Conservation (phyloP, 2,329 filamentous ascomycete species). For the Penicillium sp. region DNA sequence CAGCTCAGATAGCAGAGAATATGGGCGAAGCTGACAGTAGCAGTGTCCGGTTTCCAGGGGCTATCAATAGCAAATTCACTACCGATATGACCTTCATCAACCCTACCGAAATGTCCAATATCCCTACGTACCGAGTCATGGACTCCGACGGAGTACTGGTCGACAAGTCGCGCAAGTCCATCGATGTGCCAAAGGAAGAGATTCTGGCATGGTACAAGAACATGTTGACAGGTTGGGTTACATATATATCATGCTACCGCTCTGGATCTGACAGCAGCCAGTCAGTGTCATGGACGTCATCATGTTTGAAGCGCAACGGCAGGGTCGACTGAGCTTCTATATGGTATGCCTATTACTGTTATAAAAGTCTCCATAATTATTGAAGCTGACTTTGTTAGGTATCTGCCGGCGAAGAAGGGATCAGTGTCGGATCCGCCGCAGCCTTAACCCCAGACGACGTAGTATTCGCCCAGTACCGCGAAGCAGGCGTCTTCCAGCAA, state of each 20-base stretch:
- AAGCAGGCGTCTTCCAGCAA: constrained; percentile 82
- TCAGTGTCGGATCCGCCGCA: constrained; percentile 78
- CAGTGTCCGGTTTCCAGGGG: constrained; percentile 73
- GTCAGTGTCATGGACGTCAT: constrained; percentile 86
- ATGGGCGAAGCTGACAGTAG: too few relatives aligned
- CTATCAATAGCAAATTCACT: constrained; percentile 87
- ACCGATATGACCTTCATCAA: constrained; percentile 66
- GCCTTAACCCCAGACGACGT: constrained; percentile 74
- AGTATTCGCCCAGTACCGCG: constrained; percentile 87
- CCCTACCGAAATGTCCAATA: constrained; percentile 61
- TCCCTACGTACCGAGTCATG: constrained; percentile 85
- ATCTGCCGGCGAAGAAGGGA: constrained; percentile 86
- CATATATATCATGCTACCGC: too few relatives aligned
- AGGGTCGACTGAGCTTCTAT: constrained; percentile 91
- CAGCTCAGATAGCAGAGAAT: too few relatives aligned
- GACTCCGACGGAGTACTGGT: constrained; percentile 79
- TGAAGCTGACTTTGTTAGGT: constrained; percentile 39
- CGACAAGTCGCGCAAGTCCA: constrained; percentile 58
- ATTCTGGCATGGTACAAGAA: constrained; percentile 53
- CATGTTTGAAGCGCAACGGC: constrained; percentile 95
- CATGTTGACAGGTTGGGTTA: constrained; percentile 53
- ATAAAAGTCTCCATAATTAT: too few relatives aligned
- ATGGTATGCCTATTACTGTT: constrained; percentile 59
- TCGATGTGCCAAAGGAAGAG: constrained; percentile 57
- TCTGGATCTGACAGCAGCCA: constrained; percentile 12